phyloP scores from a whole-genome alignment of 2,329 filamentous ascomycete species.

The Didymella keratinophila region DNA sequence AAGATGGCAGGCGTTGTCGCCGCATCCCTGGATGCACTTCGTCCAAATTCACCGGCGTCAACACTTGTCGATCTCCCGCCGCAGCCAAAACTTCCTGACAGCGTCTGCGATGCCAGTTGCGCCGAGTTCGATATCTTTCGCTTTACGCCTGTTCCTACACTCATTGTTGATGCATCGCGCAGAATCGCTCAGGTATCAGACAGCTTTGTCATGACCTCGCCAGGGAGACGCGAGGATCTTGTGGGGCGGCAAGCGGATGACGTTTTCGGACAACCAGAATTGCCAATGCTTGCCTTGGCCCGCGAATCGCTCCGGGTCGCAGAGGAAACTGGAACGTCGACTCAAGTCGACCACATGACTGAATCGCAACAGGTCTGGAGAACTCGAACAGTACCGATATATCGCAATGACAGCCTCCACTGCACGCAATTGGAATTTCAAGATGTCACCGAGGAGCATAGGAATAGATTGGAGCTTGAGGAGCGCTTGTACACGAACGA shows the following conservation, averaged over 20 bases:
- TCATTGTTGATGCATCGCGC: conserved; percentile 57
- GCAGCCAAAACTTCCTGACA: conserved; percentile 17
- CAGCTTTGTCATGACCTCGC: conserved; percentile 51
- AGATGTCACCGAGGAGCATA: conserved; percentile 47
- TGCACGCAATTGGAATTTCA: conserved; percentile 56
- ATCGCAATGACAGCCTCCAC: conserved; percentile 49
- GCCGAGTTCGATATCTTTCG: conserved; percentile 40
- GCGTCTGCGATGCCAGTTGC: conserved; percentile 17
- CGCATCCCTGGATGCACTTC: conserved; percentile 18
- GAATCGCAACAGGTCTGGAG: conserved; percentile 39
- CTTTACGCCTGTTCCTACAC: conserved; percentile 52
- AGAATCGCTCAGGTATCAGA: conserved; percentile 60
- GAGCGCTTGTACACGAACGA: conserved; percentile 58
- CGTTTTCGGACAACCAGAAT: conserved; percentile 41
- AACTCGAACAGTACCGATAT: conserved; percentile 55
- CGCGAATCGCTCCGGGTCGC: conserved; percentile 51
- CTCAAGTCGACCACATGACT: conserved; percentile 47
- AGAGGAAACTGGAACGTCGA: conserved; percentile 45
- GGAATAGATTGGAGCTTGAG: conserved; percentile 50
- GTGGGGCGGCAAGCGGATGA: conserved; percentile 52
- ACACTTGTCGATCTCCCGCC: conserved; percentile 29
- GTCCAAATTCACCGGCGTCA: conserved; percentile 20
- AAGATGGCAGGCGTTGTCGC: conserved; percentile 25
- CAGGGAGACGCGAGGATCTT: conserved; percentile 44
- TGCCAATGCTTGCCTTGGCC: conserved; percentile 48